Conservation (phyloP, 305 asterid genomes). For the Fraxinus floribunda region DNA sequence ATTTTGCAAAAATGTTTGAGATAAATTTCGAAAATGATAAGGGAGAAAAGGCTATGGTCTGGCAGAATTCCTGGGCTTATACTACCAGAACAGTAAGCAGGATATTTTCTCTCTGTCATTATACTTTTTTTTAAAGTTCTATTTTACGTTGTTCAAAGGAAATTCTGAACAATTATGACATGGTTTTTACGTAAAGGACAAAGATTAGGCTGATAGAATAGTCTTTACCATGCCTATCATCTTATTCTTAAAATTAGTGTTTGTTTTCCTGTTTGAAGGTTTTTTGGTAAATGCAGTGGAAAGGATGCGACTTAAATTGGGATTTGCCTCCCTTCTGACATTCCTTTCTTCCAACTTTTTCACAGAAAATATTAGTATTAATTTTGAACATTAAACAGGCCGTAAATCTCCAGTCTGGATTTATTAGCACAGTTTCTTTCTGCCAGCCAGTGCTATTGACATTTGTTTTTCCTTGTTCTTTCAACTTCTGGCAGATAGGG, state of each 20-base stretch:
- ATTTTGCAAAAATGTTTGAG: conserved; percentile 91
- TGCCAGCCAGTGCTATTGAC: background rate
- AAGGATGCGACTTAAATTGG: background rate
- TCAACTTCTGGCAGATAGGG: conserved; percentile 59
- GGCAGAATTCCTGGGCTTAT: conserved; percentile 99
- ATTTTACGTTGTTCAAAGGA: background rate
- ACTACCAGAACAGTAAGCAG: conserved; percentile 76
- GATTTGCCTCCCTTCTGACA: background rate
- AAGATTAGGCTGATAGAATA: background rate
- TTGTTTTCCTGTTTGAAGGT: background rate
- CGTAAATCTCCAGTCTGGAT: background rate
- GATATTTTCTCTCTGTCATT: conserved; percentile 12
- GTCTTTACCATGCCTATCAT: background rate
- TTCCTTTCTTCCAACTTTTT: background rate
- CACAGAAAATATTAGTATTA: background rate
- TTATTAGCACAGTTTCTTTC: background rate
- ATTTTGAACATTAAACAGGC: background rate
- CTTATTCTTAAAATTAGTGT: background rate
- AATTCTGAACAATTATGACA: background rate
- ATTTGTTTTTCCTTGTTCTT: conserved; percentile 3
- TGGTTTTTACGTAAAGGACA: background rate
- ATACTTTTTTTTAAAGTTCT: background rate
- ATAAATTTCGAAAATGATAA: conserved; percentile 82
- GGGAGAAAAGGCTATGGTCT: conserved; percentile 85
- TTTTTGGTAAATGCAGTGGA: background rate